These are phyloP conservation scores for Lactarius pseudohatsudake DNA, from an alignment of 768 basidiomycete species.

Conservation along the genomic window DNA sequence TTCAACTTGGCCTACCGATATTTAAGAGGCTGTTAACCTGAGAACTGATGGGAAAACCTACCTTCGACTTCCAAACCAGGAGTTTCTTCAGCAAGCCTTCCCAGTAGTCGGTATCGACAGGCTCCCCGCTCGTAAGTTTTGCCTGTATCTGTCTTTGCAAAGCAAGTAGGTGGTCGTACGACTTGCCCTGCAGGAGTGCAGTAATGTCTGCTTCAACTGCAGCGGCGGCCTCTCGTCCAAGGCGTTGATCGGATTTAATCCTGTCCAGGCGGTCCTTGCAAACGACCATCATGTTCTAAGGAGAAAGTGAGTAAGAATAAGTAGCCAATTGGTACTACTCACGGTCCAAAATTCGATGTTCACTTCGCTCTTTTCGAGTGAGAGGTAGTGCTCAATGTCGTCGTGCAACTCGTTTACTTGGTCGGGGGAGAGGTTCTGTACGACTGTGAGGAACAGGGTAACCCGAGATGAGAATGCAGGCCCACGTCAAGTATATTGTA, in stretches of 20 bases:
- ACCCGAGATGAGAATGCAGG: conserved; percentile 20
- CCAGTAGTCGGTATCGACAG: conserved; percentile 98
- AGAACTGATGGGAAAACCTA: conserved; percentile 35
- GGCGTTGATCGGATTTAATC: conserved; percentile 58
- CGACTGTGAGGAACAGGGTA: conserved; percentile 13
- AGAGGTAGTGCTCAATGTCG: conserved; percentile 90
- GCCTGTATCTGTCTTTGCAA: conserved; percentile 85
- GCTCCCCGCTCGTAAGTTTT: conserved; percentile 89
- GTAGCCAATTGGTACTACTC: conserved; percentile 32
- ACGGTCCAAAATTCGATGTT: conserved; percentile 99
- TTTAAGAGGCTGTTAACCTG: conserved; percentile 13
- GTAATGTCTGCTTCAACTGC: conserved; percentile 87
- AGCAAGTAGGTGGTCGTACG: conserved; percentile 76
- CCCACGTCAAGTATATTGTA: conserved; percentile 95
- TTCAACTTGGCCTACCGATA: conserved; percentile 78
- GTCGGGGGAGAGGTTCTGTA: conserved; percentile 75
- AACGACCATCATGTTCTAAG: conserved; percentile 94
- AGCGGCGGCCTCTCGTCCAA: conserved; percentile 67
- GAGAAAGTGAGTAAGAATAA: conserved; percentile 7
- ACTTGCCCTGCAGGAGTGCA: conserved; percentile 77
- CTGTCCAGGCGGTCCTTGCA: conserved; percentile 88
- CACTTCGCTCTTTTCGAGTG: conserved; percentile 76
- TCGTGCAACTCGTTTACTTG: conserved; percentile 94
- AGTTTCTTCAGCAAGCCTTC: conserved; percentile 88
- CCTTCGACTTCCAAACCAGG: conserved; percentile 97